Base-by-base conservation (phyloP, 192 early-diverging fungal species). In the Coemansia sp. region DNA sequence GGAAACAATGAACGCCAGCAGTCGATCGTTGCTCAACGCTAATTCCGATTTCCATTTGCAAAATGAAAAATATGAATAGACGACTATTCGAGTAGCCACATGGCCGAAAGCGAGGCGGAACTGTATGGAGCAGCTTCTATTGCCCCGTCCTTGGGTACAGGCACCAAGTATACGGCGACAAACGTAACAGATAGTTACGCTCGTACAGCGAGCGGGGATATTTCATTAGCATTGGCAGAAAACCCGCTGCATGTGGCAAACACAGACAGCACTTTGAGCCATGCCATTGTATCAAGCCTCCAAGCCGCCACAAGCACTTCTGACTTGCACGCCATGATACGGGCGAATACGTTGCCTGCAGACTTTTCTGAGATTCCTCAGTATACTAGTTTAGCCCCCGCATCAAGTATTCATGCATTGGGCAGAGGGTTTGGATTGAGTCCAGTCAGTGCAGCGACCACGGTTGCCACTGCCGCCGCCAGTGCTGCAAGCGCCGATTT, bases 211-310 rank as follows among this genome's bases (percentile, higher is more conserved):
- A 45, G 41, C 41, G 41, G 15, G 15, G n/a, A 62, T 37, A 17
- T 61, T 19, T 27, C 27, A 3, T 2, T 32, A 7, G 55, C 24
- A 24, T 32, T 59, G 5, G 43, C 32, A 21, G 55, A 70, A 25
- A 66, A 25, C 22, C 37, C 76, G 35, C 21, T 63, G 54, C 65
- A 70, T 64, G 59, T 66, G 64, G 64, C 71, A 25, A 43, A 41
- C 57, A 58, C 57, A 39, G 59, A 64, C 47, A 54, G 48, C 41
- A 64, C 55, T 49, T 72, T 62, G 70, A 66, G 62, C 51, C 71
- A 60, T 55, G 67, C 67, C 53, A 52, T 66, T 62, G 52, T 60
- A 79, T 70, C 76, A 79, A 79, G 76, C 76, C 76, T 55, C 76
- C 56, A 65, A 67, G 45, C 60, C 71, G 76, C 76, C 76, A 79